These are phyloP conservation scores for Encephalitozoon hellem DNA, from an alignment of 371 early-diverging fungal genomes.

Conservation along the genomic window DNA sequence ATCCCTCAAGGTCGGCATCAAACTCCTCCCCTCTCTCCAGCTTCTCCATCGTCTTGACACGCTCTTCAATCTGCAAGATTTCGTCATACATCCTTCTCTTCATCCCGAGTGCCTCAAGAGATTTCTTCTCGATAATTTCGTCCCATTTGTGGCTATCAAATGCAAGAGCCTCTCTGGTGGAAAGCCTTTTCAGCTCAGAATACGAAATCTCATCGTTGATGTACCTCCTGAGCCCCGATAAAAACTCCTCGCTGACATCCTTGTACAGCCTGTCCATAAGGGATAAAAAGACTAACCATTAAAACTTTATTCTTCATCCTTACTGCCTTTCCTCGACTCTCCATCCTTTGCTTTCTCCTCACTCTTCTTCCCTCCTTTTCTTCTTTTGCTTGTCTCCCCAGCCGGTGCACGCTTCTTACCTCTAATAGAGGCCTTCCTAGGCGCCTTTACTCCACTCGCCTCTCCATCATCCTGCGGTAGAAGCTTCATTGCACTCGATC, in stretches of 20 bases:
- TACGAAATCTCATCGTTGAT: background rate
- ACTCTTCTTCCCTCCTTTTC: background rate
- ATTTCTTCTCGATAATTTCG: background rate
- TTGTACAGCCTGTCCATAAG: constrained; percentile 17
- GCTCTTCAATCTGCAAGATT: constrained; percentile 1
- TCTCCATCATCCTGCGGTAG: background rate
- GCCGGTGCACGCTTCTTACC: background rate
- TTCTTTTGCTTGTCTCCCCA: background rate
- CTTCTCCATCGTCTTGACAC: background rate
- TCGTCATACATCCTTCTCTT: background rate
- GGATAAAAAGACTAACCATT: background rate
- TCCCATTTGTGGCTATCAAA: background rate
- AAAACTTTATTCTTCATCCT: constrained; percentile 1
- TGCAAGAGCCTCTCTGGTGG: background rate
- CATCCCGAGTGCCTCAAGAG: background rate
- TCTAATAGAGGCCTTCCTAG: background rate
- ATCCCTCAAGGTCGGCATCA: constrained; percentile 1
- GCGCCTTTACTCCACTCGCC: background rate
- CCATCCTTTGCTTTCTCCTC: background rate
- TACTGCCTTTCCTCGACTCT: background rate
- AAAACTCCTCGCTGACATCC: constrained; percentile 14
- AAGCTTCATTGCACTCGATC: background rate
- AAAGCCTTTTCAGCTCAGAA: background rate
- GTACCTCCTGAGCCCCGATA: background rate
- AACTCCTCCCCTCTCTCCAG: background rate